These are phyloP conservation scores for Yarrowia porcina DNA, from an alignment of 805 yeast genomes.

Conservation along the genomic window DNA sequence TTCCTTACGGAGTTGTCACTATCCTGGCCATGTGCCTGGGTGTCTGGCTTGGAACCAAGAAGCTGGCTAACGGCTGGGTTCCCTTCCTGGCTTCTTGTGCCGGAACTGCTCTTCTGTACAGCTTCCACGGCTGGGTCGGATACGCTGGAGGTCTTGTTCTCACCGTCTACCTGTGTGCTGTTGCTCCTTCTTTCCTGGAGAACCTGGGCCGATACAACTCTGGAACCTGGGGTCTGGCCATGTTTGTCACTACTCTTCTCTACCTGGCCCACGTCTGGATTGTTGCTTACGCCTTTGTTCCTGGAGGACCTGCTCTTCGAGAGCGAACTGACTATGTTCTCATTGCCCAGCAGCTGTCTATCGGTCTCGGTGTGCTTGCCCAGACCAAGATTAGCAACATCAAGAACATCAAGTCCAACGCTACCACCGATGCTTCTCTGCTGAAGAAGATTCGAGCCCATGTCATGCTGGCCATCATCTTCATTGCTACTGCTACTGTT, in stretches of 20 bases:
- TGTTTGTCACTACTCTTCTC: conserved; percentile 51
- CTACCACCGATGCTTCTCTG: conserved; percentile 30
- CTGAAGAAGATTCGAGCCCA: conserved; percentile 33
- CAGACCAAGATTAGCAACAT: conserved; percentile 26
- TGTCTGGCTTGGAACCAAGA: conserved; percentile 44
- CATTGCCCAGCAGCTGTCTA: conserved; percentile 49
- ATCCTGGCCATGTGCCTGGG: conserved; percentile 61
- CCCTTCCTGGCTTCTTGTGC: conserved; percentile 45
- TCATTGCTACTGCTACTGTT: conserved; percentile 48
- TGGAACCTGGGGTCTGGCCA: conserved; percentile 46
- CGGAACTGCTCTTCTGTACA: conserved; percentile 52
- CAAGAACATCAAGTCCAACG: conserved; percentile 25
- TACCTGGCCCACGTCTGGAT: conserved; percentile 90
- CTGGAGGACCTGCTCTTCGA: conserved; percentile 82
- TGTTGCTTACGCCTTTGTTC: conserved; percentile 98
- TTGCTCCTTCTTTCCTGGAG: conserved; percentile 59
- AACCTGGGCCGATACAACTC: conserved; percentile 55
- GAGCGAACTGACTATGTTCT: conserved; percentile 83
- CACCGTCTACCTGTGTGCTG: conserved; percentile 57
- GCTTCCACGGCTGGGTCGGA: conserved; percentile 64
- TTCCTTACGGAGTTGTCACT: conserved; percentile 74
- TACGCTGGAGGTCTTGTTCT: conserved; percentile 67
- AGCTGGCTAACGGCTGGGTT: conserved; percentile 37
- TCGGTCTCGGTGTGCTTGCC: conserved; percentile 52
- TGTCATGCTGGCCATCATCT: conserved; percentile 34